Conservation (phyloP, 306 rosid species). For the Sindora glabra region DNA sequence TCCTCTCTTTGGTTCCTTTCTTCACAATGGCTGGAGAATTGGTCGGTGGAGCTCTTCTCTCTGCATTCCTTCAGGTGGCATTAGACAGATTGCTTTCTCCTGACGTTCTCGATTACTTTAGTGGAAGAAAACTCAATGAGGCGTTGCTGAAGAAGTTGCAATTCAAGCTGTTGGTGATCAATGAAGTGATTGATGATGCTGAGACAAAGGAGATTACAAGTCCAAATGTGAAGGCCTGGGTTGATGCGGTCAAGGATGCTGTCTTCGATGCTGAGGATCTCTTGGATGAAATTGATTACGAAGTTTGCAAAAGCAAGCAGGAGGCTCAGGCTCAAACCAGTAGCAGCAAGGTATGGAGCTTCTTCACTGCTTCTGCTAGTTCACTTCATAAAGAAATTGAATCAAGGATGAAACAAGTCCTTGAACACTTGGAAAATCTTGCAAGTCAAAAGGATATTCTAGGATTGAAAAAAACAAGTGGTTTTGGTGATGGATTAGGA, state of each 20-base stretch:
- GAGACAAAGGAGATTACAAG: conserved; percentile 5
- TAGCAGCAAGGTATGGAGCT: conserved; percentile 28
- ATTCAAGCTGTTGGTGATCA: too few relatives aligned
- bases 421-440: conserved; percentile 33
- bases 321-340: neutral
- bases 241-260: conserved; percentile 11
- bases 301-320: neutral
- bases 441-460: conserved; percentile 30
- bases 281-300: conserved; percentile 14
- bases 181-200: conserved; percentile 7
- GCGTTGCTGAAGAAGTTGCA: too few relatives aligned
- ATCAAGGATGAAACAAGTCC: conserved; percentile 15
- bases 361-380: conserved; percentile 25
- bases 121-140: too few relatives aligned
- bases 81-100: too few relatives aligned
- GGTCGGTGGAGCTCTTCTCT: too few relatives aligned
- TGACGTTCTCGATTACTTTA: too few relatives aligned
- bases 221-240: conserved; percentile 20
- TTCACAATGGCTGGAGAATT: too few relatives aligned
- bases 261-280: conserved; percentile 23
- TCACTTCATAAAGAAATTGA: conserved; percentile 29
- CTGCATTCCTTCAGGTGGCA: too few relatives aligned
- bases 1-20: too few relatives aligned
- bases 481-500: too few relatives aligned
- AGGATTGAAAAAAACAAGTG: conserved; percentile 31